These are phyloP conservation scores for Dothidotthia symphoricarpi DNA, from an alignment of 2,329 filamentous ascomycete species.

Conservation along the genomic window DNA sequence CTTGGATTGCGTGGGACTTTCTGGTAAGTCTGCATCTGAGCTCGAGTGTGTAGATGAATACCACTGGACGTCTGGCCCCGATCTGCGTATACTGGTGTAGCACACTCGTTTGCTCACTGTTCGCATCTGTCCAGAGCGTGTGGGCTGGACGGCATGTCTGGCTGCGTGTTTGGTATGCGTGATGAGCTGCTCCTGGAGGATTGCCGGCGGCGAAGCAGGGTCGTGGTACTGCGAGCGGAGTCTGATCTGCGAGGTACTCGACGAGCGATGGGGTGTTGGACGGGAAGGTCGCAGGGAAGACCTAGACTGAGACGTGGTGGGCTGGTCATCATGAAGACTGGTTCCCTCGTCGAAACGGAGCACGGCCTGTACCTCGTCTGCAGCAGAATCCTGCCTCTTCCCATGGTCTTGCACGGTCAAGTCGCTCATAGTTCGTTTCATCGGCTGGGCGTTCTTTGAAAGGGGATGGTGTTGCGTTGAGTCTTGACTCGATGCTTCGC, in stretches of 20 bases:
- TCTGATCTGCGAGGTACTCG: constrained; percentile 11
- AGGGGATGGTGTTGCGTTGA: too few species aligned
- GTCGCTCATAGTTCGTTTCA: too few species aligned
- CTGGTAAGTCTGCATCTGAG: constrained; percentile 7
- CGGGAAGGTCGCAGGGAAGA: not conserved
- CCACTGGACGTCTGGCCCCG: not conserved
- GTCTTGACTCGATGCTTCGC: too few species aligned
- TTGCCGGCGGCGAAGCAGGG: constrained; percentile 6
- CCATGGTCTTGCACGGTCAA: too few species aligned
- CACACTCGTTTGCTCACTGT: too few species aligned
- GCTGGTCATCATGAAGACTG: too few species aligned
- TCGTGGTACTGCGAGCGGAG: constrained; percentile 9
- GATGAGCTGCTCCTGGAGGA: constrained; percentile 11
- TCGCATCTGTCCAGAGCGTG: too few species aligned
- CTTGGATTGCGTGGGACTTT: constrained; percentile 1
- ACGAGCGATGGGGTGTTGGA: constrained; percentile 5
- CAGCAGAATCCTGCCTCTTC: too few species aligned
- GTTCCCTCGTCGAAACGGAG: too few species aligned
- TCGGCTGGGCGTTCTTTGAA: too few species aligned
- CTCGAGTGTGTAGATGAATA: constrained; percentile 1
- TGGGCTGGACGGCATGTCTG: too few species aligned
- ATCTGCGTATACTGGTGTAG: not conserved
- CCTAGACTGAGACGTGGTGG: not conserved
- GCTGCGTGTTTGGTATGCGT: constrained; percentile 10
- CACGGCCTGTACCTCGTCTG: too few species aligned